Evolutionary conservation across 805 yeast genomes (phyloP).

Genomic region (Ogataea polymorpha): DNA sequence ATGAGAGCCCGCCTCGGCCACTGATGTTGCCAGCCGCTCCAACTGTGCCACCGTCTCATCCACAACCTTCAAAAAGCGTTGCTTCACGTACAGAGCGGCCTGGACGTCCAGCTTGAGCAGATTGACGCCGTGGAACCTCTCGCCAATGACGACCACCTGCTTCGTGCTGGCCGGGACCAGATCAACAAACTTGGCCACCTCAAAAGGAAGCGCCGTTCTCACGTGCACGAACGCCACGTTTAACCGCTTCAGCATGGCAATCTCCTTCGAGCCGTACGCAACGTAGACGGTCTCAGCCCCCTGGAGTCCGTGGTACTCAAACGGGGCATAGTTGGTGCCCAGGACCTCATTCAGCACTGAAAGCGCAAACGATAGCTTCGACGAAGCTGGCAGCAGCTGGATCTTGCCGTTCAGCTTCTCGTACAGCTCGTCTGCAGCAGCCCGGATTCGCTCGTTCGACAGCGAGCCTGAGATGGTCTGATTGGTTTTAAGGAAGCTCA

Average conservation of each 20-base stretch:
- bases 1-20: constrained; percentile 37
- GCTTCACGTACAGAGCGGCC: constrained; percentile 59
- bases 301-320: constrained; percentile 66
- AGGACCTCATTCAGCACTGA: constrained; percentile 48
- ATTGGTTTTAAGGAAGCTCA: constrained; percentile 53
- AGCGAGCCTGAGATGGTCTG: constrained; percentile 44
- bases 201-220: constrained; percentile 81
- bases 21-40: constrained; percentile 13
- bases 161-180: constrained; percentile 57
- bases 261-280: constrained; percentile 70
- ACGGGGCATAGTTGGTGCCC: constrained; percentile 54
- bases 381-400: constrained; percentile 24
- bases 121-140: constrained; percentile 35
- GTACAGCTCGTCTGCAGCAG: constrained; percentile 38
- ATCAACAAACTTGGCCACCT: constrained; percentile 54
- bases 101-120: constrained; percentile 68
- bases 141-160: constrained; percentile 67
- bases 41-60: constrained; percentile 44
- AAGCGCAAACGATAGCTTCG: constrained; percentile 45
- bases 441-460: constrained; percentile 41
- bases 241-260: constrained; percentile 48
- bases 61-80: constrained; percentile 44
- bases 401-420: constrained; percentile 26
- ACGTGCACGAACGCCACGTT: constrained; percentile 66
- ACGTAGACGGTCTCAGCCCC: constrained; percentile 75